Evolutionary conservation across 129 eudicot genomes (phyloP), one percentile per base, ranked within the genome.

Genomic region (Arctium lappa): DNA sequence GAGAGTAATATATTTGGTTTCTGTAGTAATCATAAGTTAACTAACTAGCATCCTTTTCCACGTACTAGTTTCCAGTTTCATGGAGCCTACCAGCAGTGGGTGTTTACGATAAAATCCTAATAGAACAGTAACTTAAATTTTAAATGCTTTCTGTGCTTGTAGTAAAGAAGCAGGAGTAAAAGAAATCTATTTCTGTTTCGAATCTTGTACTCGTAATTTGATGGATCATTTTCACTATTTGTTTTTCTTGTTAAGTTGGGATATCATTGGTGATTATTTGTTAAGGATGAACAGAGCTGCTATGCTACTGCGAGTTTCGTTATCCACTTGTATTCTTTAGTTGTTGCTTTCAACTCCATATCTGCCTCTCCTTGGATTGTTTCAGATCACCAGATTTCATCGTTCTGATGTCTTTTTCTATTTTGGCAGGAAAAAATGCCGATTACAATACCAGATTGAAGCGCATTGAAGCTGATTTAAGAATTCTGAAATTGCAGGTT

Each of bases 381-480:
- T 69, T 80, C n/a, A n/a, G 36, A 16, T 27, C 56, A 53, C 71
- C 37, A 46, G 56, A 32, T 69, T 13, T 60, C 29, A 37, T 38
- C 8, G 32, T 40, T 69, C 32, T 76, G 56, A 73, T 83, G 71
- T 80, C 48, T 73, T 38, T 80, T 63, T 5, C 66, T 44, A 62
- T 78, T 13, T 63, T 22, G 75, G 78, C 93, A 90, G 98, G 94
- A 79, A 91, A 78, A 75, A 38, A 69, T 83, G 84, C 69, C 48
- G 92, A 88, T 81, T 84, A 77, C 40, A 89, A 89, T 63, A 79
- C 80, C 63, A 89, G 87, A 76, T 40, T 89, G 79, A 90, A 85
- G 87, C 91, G 97, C 36, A 88, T 93, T 3, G 98, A 95, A 73
- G 99, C 99, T 79, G 99, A 95, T 87, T 75, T 93, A 81, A 86